Conservation (phyloP, 352 stramenopile species). For the Phytopythium delawarense region DNA sequence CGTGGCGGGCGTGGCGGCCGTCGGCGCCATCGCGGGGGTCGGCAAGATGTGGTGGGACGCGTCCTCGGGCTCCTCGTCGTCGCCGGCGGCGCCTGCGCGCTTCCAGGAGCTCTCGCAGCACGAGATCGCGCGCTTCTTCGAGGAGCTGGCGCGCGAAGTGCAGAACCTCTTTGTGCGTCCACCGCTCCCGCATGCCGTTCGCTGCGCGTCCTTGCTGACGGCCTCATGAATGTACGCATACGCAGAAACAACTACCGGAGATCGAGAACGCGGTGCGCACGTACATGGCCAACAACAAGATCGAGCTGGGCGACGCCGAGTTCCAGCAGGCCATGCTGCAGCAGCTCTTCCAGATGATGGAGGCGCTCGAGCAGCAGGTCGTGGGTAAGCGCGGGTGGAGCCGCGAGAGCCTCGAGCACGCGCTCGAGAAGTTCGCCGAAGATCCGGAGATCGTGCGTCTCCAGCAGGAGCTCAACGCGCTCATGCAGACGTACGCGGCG, state of each 20-base stretch:
- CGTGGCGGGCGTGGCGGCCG: constrained; percentile 61
- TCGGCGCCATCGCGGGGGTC: constrained; percentile 62
- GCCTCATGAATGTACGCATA: no score
- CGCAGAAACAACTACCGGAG: constrained; percentile 59
- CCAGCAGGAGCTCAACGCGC: constrained; percentile 57
- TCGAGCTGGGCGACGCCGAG: constrained; percentile 58
- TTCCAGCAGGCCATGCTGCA: constrained; percentile 71
- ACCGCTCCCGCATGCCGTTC: no score
- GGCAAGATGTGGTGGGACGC: constrained; percentile 88
- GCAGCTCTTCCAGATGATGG: constrained; percentile 74
- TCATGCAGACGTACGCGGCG: constrained; percentile 49
- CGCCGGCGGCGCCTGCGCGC: constrained; percentile 5
- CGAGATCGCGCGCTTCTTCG: constrained; percentile 68
- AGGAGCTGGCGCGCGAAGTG: constrained; percentile 59
- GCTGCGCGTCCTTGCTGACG: no score
- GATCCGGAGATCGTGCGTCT: constrained; percentile 58
- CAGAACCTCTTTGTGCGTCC: constrained; percentile 66
- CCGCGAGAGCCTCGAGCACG: constrained; percentile 48
- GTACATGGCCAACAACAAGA: constrained; percentile 68
- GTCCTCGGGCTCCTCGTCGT: constrained; percentile 25
- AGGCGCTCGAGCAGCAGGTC: constrained; percentile 61
- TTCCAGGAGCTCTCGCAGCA: constrained; percentile 57
- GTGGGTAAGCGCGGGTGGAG: constrained; percentile 63
- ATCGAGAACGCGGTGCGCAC: constrained; percentile 58
- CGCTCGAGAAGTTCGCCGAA: constrained; percentile 57